These are phyloP conservation scores for Cercospora sojina DNA, from an alignment of 2,329 filamentous ascomycete species.

Conservation along the genomic window DNA sequence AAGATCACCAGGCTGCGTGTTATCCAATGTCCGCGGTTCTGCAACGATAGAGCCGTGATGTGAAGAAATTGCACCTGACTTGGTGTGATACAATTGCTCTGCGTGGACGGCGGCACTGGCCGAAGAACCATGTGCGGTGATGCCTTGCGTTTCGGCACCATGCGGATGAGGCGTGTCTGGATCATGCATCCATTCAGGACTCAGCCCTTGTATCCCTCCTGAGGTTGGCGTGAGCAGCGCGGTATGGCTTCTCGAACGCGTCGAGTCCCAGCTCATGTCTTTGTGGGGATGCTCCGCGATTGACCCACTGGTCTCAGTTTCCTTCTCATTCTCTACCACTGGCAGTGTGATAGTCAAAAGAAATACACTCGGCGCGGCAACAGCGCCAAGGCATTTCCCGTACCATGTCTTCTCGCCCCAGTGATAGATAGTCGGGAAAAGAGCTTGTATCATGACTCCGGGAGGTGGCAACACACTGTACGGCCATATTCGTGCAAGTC, in stretches of 20 bases:
- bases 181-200: conserved; percentile 20
- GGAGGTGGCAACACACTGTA: conserved; percentile 71
- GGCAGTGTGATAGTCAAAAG: conserved; percentile 86
- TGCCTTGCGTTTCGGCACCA: conserved; percentile 18
- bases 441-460: conserved; percentile 65
- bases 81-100: conserved; percentile 31
- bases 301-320: conserved; percentile 27
- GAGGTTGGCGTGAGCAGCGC: conserved; percentile 16
- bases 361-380: conserved; percentile 88
- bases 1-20: conserved; percentile 13
- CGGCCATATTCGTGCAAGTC: conserved; percentile 72
- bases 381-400: conserved; percentile 76
- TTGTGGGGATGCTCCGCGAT: conserved; percentile 14
- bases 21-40: conserved; percentile 17
- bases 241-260: conserved; percentile 21
- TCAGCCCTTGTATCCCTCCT: conserved; percentile 20
- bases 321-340: conserved; percentile 71
- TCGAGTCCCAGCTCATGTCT: conserved; percentile 21
- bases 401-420: conserved; percentile 82
- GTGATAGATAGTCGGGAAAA: conserved; percentile 83
- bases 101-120: conserved; percentile 36
- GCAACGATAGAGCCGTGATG: conserved; percentile 11
- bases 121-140: conserved; percentile 37
- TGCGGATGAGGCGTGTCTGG: conserved; percentile 22
- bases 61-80: conserved; percentile 21